Base-by-base conservation (phyloP, 495 filamentous ascomycete genomes). In the Aspergillus sclerotioniger region DNA sequence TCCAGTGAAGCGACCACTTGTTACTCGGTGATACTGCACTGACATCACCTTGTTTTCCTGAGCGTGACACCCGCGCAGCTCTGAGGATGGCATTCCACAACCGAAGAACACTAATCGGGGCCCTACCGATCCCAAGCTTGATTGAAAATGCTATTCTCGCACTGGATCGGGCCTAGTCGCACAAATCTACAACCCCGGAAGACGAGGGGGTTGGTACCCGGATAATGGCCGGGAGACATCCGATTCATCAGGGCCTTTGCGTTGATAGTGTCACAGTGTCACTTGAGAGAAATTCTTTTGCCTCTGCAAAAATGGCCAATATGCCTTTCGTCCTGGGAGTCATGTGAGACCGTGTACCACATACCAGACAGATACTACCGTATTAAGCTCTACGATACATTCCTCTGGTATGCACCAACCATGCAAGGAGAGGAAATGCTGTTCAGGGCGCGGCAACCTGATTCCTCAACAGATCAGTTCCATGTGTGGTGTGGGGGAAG, bases 51-150 rank as follows among this genome's bases (percentile, higher is more conserved):
- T 60, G 21, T 57, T 51, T 41, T 51, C 33, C 46, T 31, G 32
- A 48, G 54, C 50, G 54, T 54, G 31, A 51, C 61, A 60, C 32
- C 57, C 53, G 53, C 53, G 13, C 53, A 46, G 49, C 57, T 52
- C 35, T 45, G n/a, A 56, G 43, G 55, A 45, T 44, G 51, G 39
- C 61, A 63, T 63, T 63, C 61, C 61, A 63, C 61, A 57, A 47
- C 39, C 33, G 41, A 41, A 25, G 51, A n/a, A 33, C 46, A 60
- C 60, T 53, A 48, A 33, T 33, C 48, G 19, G 48, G 59, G 49
- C 19, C 32, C 44, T 57, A 43, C 50, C 19, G 29, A n/a, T 32
- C 32, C 17, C 43, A 45, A 21, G 8, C 39, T 9, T 17, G 39
- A 21, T 37, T 46, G 28, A 12, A 45, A 39, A 54, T 39, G 52